Evolutionary conservation across 2,329 filamentous ascomycete genomes (phyloP).

Genomic region (Blumeriella jaapii): DNA sequence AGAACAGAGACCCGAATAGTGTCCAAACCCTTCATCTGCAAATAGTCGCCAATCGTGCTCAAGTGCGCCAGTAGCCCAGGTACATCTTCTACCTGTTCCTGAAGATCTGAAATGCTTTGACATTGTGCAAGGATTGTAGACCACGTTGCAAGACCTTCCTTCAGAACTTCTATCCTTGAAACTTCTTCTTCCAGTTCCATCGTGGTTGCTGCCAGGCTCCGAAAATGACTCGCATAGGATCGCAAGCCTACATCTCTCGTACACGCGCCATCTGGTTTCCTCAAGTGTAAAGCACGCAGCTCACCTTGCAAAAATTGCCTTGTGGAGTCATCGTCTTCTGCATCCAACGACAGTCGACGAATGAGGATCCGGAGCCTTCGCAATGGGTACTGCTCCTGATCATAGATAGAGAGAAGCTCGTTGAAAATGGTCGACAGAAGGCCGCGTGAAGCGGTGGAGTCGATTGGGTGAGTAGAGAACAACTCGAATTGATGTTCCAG

Average conservation of each 20-base stretch:
- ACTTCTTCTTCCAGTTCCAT: conserved; percentile 21
- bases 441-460: conserved; percentile 4
- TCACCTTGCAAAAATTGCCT: conserved; percentile 7
- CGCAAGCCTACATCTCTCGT: conserved; percentile 21
- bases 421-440: conserved; percentile 19
- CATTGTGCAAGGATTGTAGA: conserved; percentile 33
- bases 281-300: conserved; percentile 6
- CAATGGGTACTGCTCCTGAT: conserved; percentile 21
- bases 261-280: conserved; percentile 8
- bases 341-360: conserved; percentile 16
- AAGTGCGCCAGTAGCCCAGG: conserved; percentile 39
- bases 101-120: conserved; percentile 31
- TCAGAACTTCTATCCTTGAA: conserved; percentile 19
- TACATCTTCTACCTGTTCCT: conserved; percentile 36
- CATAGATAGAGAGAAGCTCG: conserved; percentile 21
- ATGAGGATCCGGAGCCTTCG: conserved; percentile 23
- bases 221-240: conserved; percentile 18
- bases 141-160: conserved; percentile 21
- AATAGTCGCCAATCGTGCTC: conserved; percentile 41
- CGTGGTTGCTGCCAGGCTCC: conserved; percentile 17
- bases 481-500: conserved; percentile 49
- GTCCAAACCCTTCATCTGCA: conserved; percentile 44
- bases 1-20: conserved; percentile 37
- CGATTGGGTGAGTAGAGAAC: conserved; percentile 16
- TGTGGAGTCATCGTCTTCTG: conserved; percentile 10